Percentiles rank a stretch among this genome's conserved stretches.
Conservation (phyloP, 495 filamentous ascomycete species). For the Hypoxylon crocopeplum region DNA sequence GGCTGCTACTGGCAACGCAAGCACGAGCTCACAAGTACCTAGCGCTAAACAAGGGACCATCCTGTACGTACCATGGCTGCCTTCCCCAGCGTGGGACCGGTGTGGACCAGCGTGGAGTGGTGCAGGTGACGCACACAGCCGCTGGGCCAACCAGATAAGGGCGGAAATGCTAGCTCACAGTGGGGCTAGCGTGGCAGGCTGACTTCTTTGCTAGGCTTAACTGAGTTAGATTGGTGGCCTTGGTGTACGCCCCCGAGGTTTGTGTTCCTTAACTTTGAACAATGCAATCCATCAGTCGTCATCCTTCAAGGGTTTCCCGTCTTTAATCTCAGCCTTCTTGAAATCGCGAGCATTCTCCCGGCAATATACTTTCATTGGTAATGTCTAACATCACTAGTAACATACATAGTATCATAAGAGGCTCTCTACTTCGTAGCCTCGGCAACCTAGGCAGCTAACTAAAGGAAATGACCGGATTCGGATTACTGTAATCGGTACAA, state of each 20-base stretch:
- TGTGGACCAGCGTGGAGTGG: no score
- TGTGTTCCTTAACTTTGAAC: slow-evolving; percentile 6
- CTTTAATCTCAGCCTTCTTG: no score
- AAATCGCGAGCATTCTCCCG: no score
- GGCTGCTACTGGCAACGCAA: slow-evolving; percentile 16
- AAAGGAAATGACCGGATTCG: slow-evolving; percentile 7
- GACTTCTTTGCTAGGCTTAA: slow-evolving; percentile 17
- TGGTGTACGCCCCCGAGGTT: slow-evolving; percentile 11
- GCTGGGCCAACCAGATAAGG: slow-evolving; percentile 38
- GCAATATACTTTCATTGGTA: no score
- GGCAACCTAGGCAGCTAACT: no score
- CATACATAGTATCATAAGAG: no score
- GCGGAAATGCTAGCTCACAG: slow-evolving; percentile 28
- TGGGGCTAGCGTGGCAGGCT: slow-evolving; percentile 26
- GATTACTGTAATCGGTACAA: slow-evolving; percentile 1
- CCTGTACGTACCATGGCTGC: slow-evolving; percentile 24
- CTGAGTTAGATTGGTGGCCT: background rate
- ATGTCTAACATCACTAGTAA: no score
- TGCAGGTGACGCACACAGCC: slow-evolving; percentile 48
- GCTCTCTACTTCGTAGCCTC: no score
- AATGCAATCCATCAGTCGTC: background rate
- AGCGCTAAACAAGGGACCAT: slow-evolving; percentile 3
- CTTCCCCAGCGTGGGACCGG: slow-evolving; percentile 45
- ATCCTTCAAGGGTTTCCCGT: background rate
- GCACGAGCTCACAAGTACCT: slow-evolving; percentile 17